Conservation (phyloP, 2,329 filamentous ascomycete species). For the Trichoderma sp. region DNA sequence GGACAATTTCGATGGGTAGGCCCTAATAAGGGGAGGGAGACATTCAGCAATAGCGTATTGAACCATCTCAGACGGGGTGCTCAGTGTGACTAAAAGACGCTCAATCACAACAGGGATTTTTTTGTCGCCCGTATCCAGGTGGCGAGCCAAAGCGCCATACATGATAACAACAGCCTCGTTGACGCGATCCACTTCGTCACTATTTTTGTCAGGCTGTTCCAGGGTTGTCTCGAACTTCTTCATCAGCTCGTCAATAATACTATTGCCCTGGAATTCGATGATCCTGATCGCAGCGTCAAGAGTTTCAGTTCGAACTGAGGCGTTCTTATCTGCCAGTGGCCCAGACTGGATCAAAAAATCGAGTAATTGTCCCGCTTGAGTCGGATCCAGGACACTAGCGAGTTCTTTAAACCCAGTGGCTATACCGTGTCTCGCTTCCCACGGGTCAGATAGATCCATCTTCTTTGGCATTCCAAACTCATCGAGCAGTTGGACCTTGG, state of each 20-base stretch:
- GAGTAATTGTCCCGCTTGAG: conserved; percentile 76
- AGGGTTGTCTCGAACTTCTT: conserved; percentile 85
- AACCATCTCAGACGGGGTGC: conserved; percentile 93
- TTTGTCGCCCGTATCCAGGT: conserved; percentile 81
- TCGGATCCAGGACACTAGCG: conserved; percentile 67
- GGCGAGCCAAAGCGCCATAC: conserved; percentile 89
- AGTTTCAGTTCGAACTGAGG: conserved; percentile 83
- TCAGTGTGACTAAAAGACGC: conserved; percentile 81
- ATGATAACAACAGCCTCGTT: conserved; percentile 98
- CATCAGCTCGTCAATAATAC: conserved; percentile 88
- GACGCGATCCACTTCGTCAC: conserved; percentile 81
- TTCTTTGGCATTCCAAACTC: conserved; percentile 95
- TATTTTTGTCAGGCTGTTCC: conserved; percentile 82
- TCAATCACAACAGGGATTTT: conserved; percentile 89
- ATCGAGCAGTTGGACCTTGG: conserved; percentile 80
- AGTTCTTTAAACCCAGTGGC: conserved; percentile 86
- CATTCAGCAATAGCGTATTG: conserved; percentile 97
- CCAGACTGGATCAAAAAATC: conserved; percentile 84
- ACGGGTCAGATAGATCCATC: conserved; percentile 82
- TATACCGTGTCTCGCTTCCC: conserved; percentile 89
- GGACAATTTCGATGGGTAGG: conserved; percentile 75
- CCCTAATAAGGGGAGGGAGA: conserved; percentile 84
- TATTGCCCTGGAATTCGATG: conserved; percentile 79
- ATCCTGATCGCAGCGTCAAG: conserved; percentile 83
- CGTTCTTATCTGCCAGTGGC: conserved; percentile 81